Percentiles rank a stretch among this genome's conserved stretches.
Conservation (phyloP, 2,329 filamentous ascomycete species). For the Diplodia scrobiculata region DNA sequence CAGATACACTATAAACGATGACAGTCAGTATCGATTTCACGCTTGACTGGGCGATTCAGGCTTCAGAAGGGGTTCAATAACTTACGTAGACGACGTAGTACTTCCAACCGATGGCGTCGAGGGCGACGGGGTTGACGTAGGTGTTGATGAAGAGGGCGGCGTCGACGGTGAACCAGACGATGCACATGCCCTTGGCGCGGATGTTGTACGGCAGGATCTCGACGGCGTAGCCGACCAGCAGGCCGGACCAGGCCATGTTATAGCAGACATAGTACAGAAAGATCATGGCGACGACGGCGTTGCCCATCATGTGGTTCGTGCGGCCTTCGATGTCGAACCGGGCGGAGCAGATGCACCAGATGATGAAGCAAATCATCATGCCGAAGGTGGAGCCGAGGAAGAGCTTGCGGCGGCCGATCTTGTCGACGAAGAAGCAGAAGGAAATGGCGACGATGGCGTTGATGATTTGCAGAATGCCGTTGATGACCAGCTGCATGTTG, state of each 20-base stretch:
- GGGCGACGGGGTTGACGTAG: constrained; percentile 65
- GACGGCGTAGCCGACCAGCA: constrained; percentile 57
- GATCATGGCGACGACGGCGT: constrained; percentile 55
- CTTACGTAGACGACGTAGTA: constrained; percentile 65
- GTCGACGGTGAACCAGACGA: constrained; percentile 67
- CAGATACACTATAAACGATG: constrained; percentile 43
- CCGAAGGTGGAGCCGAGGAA: constrained; percentile 52
- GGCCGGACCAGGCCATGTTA: constrained; percentile 60
- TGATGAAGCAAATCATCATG: constrained; percentile 42
- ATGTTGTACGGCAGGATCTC: constrained; percentile 56
- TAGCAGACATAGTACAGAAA: constrained; percentile 57
- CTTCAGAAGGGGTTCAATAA: constrained; percentile 23
- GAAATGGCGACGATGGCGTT: constrained; percentile 60
- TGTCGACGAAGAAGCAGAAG: constrained; percentile 59
- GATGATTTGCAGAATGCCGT: constrained; percentile 62
- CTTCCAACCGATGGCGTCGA: constrained; percentile 62
- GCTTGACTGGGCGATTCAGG: too few relatives aligned
- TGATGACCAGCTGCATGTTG: constrained; percentile 46
- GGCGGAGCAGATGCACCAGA: constrained; percentile 48
- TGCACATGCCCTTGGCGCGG: constrained; percentile 52
- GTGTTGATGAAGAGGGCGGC: constrained; percentile 63
- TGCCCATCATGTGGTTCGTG: constrained; percentile 36
- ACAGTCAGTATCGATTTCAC: not conserved
- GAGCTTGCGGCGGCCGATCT: constrained; percentile 58
- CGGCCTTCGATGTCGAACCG: constrained; percentile 39